Base-by-base conservation (phyloP, 352 stramenopile genomes). In the Phytophthora syringae region DNA sequence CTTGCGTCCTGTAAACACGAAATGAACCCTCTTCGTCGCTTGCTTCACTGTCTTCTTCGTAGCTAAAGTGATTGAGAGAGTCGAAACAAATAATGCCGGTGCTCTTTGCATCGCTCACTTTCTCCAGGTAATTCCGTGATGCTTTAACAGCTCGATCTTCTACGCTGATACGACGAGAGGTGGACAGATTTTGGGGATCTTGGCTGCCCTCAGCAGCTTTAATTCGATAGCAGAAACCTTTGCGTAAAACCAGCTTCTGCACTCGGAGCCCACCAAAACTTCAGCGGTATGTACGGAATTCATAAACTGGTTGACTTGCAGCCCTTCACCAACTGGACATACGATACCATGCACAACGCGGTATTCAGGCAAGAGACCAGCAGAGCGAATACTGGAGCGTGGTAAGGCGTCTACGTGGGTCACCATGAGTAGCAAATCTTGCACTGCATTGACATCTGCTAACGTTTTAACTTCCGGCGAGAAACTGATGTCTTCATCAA, bases 311-410 rank as follows among this genome's bases (percentile, higher is more conserved):
- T 30, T 51, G 34, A 0, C 45, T 27, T 30, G 27, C 24, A 74
- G 24, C n/a, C 24, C n/a, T 20, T 71, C 13, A n/a, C 42, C 20
- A 30, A 71, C 16, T 24, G 63, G 70, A 43, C 77, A 67, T 6
- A 67, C 43, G 21, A 86, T 63, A 6, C 63, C 72, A 45, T 79
- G 75, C 5, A 84, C 30, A 56, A 79, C 59, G 21, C 76, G 76
- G 64, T 78, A 82, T 21, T 77, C 52, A 27, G 60, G 60, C 36
- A 73, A 49, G 3, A 53, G 16, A 16, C 59, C 50, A 22, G 24
- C 5, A 11, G 32, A 48, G 7, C 37, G 52, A 56, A 60, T 53
- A 15, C 37, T 44, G 18, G 70, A 59, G 34, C 37, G 44, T 22
- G 32, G 40, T 54, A 78, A 51, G 16, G 70, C 20, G 18, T 74